A percentile compares a stretch with the other conserved stretches of the same genome.
Conservation (phyloP, 164 flowering plant species). For the Vitis cinerea region DNA sequence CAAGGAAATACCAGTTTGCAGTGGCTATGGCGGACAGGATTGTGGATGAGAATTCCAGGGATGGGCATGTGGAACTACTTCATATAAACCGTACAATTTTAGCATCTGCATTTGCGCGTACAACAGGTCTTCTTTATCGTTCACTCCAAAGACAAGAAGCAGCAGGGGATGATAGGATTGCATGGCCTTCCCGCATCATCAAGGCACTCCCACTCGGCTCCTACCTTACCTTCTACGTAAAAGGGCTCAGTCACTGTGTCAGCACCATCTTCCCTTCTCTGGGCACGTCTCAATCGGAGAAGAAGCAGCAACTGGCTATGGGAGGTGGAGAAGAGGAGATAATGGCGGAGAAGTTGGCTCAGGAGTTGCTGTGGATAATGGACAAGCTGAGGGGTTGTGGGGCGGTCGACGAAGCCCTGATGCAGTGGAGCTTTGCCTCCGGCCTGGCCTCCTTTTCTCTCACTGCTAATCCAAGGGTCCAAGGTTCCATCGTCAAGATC, state of each 20-base stretch:
- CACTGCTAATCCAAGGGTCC: slow-evolving; percentile 40
- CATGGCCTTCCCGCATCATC: slow-evolving; percentile 28
- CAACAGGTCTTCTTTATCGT: slow-evolving; percentile 28
- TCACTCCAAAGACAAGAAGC: slow-evolving; percentile 13
- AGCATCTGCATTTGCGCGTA: slow-evolving; percentile 42
- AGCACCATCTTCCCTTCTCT: slow-evolving; percentile 14
- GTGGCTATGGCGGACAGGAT: slow-evolving; percentile 53
- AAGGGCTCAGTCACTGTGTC: slow-evolving; percentile 20
- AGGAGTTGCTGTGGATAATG: slow-evolving; percentile 51
- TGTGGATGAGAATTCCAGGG: slow-evolving; percentile 44
- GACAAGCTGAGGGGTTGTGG: slow-evolving; percentile 35
- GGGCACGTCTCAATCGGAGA: slow-evolving; percentile 4
- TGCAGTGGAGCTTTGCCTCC: slow-evolving; percentile 50
- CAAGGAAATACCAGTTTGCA: slow-evolving; percentile 55
- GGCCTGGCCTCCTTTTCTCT: slow-evolving; percentile 45
- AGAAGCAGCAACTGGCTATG: neutral
- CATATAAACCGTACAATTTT: slow-evolving; percentile 43
- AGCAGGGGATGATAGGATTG: neutral
- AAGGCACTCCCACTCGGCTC: slow-evolving; percentile 38
- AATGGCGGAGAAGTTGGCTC: slow-evolving; percentile 48
- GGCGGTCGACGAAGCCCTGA: slow-evolving; percentile 43
- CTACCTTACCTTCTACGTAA: slow-evolving; percentile 23
- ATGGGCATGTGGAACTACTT: slow-evolving; percentile 26
- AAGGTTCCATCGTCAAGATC: slow-evolving; percentile 43
- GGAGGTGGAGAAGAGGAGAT: slow-evolving; percentile 4